phyloP scores from a whole-genome alignment of 495 filamentous ascomycete species.

The Lasiosphaeria hispida region DNA sequence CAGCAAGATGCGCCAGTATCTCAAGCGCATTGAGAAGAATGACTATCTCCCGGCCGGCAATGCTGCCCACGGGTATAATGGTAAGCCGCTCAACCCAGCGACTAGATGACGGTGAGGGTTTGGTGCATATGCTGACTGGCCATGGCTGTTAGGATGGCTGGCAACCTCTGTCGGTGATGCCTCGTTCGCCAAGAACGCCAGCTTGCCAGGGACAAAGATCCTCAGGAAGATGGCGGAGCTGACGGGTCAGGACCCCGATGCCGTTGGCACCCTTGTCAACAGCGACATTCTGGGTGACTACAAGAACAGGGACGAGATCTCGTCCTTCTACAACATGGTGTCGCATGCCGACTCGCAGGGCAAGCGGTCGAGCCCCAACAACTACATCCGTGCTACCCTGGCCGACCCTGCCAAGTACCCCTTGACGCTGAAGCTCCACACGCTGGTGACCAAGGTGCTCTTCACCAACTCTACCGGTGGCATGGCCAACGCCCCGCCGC shows the following conservation, averaged over 20 bases:
- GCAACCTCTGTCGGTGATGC: slow-evolving; percentile 35
- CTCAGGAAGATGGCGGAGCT: slow-evolving; percentile 32
- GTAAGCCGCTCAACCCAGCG: slow-evolving; percentile 10
- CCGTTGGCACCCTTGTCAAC: slow-evolving; percentile 28
- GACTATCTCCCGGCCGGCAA: slow-evolving; percentile 37
- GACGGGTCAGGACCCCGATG: slow-evolving; percentile 35
- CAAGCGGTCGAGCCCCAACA: slow-evolving; percentile 42
- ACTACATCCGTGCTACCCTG: slow-evolving; percentile 44
- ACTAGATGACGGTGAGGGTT: background rate
- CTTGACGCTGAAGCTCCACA: slow-evolving; percentile 46
- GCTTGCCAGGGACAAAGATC: slow-evolving; percentile 28
- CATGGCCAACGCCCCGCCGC: slow-evolving; percentile 22
- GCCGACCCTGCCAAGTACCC: slow-evolving; percentile 45
- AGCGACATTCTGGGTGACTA: slow-evolving; percentile 42
- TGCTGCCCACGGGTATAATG: slow-evolving; percentile 43
- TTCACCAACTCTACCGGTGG: slow-evolving; percentile 31
- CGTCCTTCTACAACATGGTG: slow-evolving; percentile 45
- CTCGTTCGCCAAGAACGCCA: slow-evolving; percentile 32
- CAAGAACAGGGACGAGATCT: slow-evolving; percentile 35
- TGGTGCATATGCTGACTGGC: background rate
- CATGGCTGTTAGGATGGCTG: slow-evolving; percentile 31
- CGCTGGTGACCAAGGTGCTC: slow-evolving; percentile 47
- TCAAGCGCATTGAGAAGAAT: slow-evolving; percentile 44
- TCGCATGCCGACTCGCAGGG: slow-evolving; percentile 39
- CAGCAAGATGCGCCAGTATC: slow-evolving; percentile 45